A percentile compares a stretch with the other conserved stretches of the same genome.
Evolutionary conservation across 148 eudicot species (phyloP).

Genomic region (Heliosperma pusillum): DNA sequence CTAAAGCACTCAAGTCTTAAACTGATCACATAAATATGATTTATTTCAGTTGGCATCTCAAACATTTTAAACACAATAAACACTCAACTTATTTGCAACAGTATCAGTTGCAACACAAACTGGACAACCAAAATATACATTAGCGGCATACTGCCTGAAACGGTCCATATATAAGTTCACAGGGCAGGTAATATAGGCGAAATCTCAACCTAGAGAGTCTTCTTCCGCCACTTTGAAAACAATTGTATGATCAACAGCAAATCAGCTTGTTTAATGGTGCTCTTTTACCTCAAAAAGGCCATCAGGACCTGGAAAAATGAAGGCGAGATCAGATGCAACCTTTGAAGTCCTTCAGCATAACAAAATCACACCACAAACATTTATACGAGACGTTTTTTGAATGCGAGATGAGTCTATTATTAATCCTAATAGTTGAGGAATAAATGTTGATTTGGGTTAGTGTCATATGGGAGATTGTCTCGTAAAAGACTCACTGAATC

Average conservation of each 20-base stretch:
- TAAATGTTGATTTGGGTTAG: neutral
- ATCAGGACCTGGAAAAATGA: slow-evolving; percentile 56
- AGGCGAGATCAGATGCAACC: neutral
- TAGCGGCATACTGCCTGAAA: neutral
- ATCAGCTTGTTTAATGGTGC: slow-evolving; percentile 32
- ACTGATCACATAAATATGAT: no score
- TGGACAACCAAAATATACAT: slow-evolving; percentile 10
- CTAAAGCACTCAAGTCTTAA: neutral
- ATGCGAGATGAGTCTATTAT: no score
- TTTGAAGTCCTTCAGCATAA: neutral
- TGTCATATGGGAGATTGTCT: no score
- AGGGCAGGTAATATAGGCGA: slow-evolving; percentile 2
- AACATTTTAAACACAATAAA: neutral
- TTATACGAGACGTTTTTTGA: no score
- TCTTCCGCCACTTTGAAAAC: slow-evolving; percentile 14
- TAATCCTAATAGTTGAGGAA: neutral
- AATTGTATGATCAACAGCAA: slow-evolving; percentile 14
- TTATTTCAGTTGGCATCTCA: neutral
- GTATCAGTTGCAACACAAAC: neutral
- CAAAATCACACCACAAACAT: neutral
- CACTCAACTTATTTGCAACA: slow-evolving; percentile 16
- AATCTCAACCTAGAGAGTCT: neutral
- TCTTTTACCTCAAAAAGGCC: slow-evolving; percentile 62
- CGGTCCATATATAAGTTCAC: slow-evolving; percentile 11
- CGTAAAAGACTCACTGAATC: no score